Base-by-base conservation (phyloP, 495 filamentous ascomycete genomes). In the Cryomyces antarcticus region DNA sequence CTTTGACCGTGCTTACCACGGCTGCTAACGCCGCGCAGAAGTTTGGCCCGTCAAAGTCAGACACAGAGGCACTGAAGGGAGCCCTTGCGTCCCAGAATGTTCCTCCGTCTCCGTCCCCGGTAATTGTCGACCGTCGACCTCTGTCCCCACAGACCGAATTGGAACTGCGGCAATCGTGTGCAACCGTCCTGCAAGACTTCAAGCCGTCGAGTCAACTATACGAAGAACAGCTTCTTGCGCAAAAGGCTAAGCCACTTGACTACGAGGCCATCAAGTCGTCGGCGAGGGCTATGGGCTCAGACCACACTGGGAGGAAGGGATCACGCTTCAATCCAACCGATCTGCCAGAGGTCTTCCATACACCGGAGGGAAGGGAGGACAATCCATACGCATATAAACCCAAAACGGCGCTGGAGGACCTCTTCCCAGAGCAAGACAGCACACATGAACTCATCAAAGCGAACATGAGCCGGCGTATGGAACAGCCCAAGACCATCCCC, bases 161-260 rank as follows among this genome's bases (percentile, higher is more conserved):
- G 13, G 55, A 63, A 41, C 52, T 63, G 5, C 51, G 57, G 27
- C 35, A 46, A 11, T 53, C 60, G 3, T 63, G 60, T 41, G 53
- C 55, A 12, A 44, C 52, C 6, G 51, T 63, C 11, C 43, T 62
- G 17, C 49, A 58, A 40, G 46, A 59, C 40, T 61, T 52, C 50
- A 61, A 57, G 46, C 59, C 59, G 11, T 53, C 52, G 7, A 31
- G 55, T 36, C 48, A 58, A 42, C 46, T 48, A 6, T 52, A 54
- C 39, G 45, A 48, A 28, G 52, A 57, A n/a, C 37, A 43, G 27
- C 11, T 28, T 28, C 38, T n/a, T 13, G 38, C 10, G 7, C 17
- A 24, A 24, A 24, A 2, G 17, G 17, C 17, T 24, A 24, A 24
- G 17, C 17, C 17, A 24, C 17, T 35, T 9, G 33, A 12, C 33